Evolutionary conservation across 2,329 filamentous ascomycete genomes (phyloP).

Genomic region (Fusarium sp.): DNA sequence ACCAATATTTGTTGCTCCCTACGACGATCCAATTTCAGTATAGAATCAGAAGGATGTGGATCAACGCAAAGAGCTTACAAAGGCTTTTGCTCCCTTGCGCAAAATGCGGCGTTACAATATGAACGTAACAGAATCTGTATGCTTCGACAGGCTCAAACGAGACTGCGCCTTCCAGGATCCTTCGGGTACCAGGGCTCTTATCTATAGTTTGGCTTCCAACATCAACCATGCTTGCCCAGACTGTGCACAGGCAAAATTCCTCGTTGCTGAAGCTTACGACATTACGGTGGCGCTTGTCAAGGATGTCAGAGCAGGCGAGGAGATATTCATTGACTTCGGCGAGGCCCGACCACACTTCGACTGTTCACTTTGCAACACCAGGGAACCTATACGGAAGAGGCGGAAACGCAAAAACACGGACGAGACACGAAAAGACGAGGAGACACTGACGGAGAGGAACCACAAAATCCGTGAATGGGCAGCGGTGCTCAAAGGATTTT

Average conservation of each 20-base stretch:
- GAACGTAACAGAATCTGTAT: not conserved
- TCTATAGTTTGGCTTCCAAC: conserved; percentile 35
- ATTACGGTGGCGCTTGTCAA: conserved; percentile 33
- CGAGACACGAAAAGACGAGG: not conserved
- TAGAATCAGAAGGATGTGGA: conserved; percentile 15
- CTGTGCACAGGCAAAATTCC: conserved; percentile 43
- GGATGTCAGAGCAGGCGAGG: conserved; percentile 41
- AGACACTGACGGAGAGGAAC: too few relatives aligned
- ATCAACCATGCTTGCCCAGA: conserved; percentile 49
- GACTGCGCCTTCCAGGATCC: conserved; percentile 42
- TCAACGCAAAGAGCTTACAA: not conserved
- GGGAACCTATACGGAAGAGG: not conserved
- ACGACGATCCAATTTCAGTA: not conserved
- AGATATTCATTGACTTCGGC: conserved; percentile 52
- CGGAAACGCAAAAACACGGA: not conserved
- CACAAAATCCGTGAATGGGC: too few relatives aligned
- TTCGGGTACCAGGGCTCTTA: not conserved
- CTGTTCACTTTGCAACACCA: conserved; percentile 38
- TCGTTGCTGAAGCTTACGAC: not conserved
- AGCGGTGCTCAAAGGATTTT: not conserved
- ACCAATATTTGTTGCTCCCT: conserved; percentile 27
- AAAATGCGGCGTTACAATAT: conserved; percentile 1
- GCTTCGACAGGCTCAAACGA: not conserved
- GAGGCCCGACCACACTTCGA: conserved; percentile 41
- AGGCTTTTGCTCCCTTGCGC: conserved; percentile 20